A percentile compares a stretch with the other conserved stretches of the same genome.
These are phyloP conservation scores for Tricholoma sp. DNA, from an alignment of 768 basidiomycete species.

Conservation along the genomic window DNA sequence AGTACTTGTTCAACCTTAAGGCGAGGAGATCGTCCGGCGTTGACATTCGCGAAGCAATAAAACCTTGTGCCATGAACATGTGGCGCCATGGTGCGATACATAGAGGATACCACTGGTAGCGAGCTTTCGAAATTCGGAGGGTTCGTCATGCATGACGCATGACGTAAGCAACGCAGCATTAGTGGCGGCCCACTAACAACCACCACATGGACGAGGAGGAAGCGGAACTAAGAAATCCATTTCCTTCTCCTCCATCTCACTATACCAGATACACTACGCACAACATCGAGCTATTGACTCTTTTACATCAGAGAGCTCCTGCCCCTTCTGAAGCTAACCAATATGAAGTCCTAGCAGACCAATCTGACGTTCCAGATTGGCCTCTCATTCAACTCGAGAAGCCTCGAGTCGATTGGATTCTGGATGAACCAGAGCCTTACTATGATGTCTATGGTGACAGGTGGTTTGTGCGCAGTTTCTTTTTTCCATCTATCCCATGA, in stretches of 20 bases:
- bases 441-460: constrained; percentile 85
- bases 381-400: constrained; percentile 72
- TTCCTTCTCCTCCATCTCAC: constrained; percentile 85
- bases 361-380: constrained; percentile 75
- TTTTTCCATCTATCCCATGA: constrained; percentile 7
- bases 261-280: constrained; percentile 72
- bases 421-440: constrained; percentile 68
- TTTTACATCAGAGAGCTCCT: constrained; percentile 52
- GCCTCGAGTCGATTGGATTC: constrained; percentile 87
- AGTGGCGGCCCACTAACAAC: too few relatives aligned
- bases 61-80: too few relatives aligned
- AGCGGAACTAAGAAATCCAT: constrained; percentile 77
- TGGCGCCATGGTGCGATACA: too few relatives aligned
- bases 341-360: constrained; percentile 61
- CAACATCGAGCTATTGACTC: constrained; percentile 63
- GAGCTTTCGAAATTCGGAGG: too few relatives aligned
- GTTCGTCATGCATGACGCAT: not conserved
- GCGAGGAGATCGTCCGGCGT: too few relatives aligned
- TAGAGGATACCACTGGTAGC: too few relatives aligned
- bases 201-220: constrained; percentile 65
- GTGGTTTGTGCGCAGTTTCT: constrained; percentile 67
- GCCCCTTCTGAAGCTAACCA: constrained; percentile 47
- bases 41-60: too few relatives aligned
- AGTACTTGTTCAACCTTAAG: too few relatives aligned
- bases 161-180: not conserved